Evolutionary conservation across 768 basidiomycete species (phyloP).

Genomic region (Cantharellus anzutake): DNA sequence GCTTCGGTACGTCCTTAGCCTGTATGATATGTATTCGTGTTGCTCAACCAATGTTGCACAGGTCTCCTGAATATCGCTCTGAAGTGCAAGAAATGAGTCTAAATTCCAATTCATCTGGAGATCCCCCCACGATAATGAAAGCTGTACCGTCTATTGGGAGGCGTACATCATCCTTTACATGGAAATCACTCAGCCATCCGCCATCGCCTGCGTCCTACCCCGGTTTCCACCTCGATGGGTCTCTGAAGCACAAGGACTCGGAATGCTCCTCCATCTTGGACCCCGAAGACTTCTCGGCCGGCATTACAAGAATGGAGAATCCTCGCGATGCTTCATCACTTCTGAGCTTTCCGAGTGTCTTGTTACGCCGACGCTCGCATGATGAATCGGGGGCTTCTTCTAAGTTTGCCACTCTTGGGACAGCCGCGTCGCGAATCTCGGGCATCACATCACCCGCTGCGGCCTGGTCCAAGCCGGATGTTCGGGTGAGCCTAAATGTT

Average conservation of each 20-base stretch:
- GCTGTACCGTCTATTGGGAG: neutral
- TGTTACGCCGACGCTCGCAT: conserved; percentile 31
- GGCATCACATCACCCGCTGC: conserved; percentile 7
- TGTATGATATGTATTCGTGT: neutral
- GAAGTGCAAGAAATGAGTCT: conserved; percentile 19
- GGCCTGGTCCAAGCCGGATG: conserved; percentile 39
- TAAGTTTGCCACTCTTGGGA: conserved; percentile 3
- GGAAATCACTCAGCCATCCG: neutral
- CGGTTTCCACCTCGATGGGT: neutral
- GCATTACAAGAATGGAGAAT: conserved; percentile 43
- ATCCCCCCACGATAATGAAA: neutral
- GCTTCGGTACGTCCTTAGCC: conserved; percentile 28
- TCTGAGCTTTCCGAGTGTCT: conserved; percentile 39
- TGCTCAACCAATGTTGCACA: conserved; percentile 14
- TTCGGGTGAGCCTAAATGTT: conserved; percentile 30
- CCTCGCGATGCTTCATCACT: conserved; percentile 39
- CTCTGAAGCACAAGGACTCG: neutral
- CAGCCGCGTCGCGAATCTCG: conserved; percentile 2
- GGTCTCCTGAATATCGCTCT: conserved; percentile 38
- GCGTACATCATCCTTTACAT: neutral
- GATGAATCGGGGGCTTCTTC: conserved; percentile 14
- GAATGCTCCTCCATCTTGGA: neutral
- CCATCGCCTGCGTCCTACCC: neutral
- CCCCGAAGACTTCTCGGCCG: conserved; percentile 34
- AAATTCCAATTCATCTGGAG: conserved; percentile 1